phyloP scores from a whole-genome alignment of 805 yeast species.

The Candida fluviatilis region DNA sequence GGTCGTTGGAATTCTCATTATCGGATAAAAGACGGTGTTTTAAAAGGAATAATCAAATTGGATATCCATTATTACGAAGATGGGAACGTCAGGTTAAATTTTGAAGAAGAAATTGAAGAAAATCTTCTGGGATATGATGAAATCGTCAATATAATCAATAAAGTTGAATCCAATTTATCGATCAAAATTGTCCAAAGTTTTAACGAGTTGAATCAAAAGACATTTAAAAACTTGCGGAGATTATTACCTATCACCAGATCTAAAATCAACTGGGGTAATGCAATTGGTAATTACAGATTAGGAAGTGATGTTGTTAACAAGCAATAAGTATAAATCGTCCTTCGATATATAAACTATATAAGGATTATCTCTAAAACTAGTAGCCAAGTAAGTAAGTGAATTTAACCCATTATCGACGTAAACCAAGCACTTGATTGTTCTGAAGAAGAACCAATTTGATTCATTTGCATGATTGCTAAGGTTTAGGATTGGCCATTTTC shows the following conservation, averaged over 20 bases:
- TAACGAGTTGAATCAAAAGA: conserved; percentile 67
- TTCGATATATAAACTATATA: neutral
- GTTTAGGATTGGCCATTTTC: too few species aligned
- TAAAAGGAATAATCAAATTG: conserved; percentile 55
- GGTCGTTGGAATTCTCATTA: conserved; percentile 84
- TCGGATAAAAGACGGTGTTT: conserved; percentile 30
- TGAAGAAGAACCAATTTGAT: too few species aligned
- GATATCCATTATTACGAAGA: conserved; percentile 94
- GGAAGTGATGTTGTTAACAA: conserved; percentile 69
- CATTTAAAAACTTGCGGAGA: conserved; percentile 83
- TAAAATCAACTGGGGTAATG: conserved; percentile 91
- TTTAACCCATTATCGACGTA: too few species aligned
- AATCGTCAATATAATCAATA: conserved; percentile 46
- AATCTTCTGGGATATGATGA: conserved; percentile 11
- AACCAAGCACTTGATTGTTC: too few species aligned
- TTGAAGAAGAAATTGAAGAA: conserved; percentile 29
- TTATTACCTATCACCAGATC: conserved; percentile 89
- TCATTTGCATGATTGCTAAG: too few species aligned
- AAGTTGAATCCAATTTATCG: conserved; percentile 59
- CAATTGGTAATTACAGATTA: conserved; percentile 82
- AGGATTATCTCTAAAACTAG: too few species aligned
- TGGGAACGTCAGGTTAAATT: conserved; percentile 82
- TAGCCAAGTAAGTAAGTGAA: too few species aligned
- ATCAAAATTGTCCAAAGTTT: conserved; percentile 58
- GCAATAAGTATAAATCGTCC: conserved; percentile 7